phyloP scores from a whole-genome alignment of 352 stramenopile species.

The Phytophthora ohioensis region DNA sequence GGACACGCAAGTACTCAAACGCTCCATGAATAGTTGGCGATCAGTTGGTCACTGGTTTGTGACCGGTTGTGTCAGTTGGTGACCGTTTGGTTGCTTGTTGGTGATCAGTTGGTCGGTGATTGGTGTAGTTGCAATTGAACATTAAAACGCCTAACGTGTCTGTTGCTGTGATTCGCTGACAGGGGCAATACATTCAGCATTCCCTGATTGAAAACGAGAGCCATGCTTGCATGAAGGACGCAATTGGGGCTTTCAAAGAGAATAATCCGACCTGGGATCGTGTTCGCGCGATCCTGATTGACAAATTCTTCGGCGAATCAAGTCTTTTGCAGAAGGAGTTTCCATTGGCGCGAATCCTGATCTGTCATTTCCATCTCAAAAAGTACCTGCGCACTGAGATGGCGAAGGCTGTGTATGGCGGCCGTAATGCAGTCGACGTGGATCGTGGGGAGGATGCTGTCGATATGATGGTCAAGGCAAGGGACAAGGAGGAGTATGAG shows the following conservation, averaged over 20 bases:
- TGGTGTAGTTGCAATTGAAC: no score
- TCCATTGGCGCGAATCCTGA: background rate
- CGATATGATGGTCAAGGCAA: constrained; percentile 2
- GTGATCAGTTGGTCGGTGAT: background rate
- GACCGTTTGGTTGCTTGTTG: background rate
- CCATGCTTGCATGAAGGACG: constrained; percentile 14
- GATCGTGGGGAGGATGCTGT: background rate
- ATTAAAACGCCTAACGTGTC: no score
- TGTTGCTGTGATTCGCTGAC: background rate
- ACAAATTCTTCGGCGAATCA: constrained; percentile 1
- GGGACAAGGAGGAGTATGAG: background rate
- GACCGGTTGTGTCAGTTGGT: background rate
- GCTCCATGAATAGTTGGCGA: background rate
- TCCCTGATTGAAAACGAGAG: constrained; percentile 4
- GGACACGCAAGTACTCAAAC: constrained; percentile 8
- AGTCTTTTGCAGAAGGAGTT: constrained; percentile 4
- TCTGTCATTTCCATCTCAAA: constrained; percentile 5
- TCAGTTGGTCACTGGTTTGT: background rate
- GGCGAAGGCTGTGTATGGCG: background rate
- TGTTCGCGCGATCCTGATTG: constrained; percentile 8
- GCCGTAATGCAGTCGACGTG: background rate
- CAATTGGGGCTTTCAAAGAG: constrained; percentile 12
- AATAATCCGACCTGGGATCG: constrained; percentile 4
- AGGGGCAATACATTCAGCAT: constrained; percentile 13
- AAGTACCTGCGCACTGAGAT: constrained; percentile 1